Evolutionary conservation across 2,329 filamentous ascomycete genomes (phyloP).

Genomic region (Lasiodiplodia sp.): DNA sequence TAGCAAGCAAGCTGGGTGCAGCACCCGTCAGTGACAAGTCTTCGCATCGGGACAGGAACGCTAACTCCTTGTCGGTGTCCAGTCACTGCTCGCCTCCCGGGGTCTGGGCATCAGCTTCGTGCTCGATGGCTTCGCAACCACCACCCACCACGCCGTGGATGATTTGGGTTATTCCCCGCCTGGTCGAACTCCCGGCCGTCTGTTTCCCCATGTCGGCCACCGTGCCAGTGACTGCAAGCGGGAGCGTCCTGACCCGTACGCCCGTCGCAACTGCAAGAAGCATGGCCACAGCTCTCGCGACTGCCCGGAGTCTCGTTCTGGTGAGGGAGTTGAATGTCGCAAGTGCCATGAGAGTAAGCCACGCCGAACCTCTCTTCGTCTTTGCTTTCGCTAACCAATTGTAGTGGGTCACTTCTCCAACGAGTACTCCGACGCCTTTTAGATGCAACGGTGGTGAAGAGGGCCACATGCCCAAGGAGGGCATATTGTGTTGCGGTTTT

Average conservation of each 20-base stretch:
- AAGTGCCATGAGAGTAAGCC: slow-evolving; percentile 67
- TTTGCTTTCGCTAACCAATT: slow-evolving; percentile 4
- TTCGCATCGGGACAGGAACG: too few relatives aligned
- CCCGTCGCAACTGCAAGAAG: slow-evolving; percentile 43
- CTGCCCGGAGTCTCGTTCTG: slow-evolving; percentile 53
- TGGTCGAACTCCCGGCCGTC: too few relatives aligned
- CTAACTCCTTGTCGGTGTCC: too few relatives aligned
- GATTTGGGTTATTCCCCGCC: too few relatives aligned
- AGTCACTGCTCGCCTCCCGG: too few relatives aligned
- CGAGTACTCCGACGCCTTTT: slow-evolving; percentile 40
- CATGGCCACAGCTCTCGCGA: slow-evolving; percentile 47
- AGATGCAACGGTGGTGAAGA: slow-evolving; percentile 44
- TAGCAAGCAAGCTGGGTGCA: too few relatives aligned
- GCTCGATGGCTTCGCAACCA: too few relatives aligned
- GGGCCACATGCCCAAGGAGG: slow-evolving; percentile 47
- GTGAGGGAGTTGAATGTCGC: slow-evolving; percentile 68
- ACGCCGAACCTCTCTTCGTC: background rate
- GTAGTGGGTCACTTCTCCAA: slow-evolving; percentile 45
- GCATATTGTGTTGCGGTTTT: too few relatives aligned
- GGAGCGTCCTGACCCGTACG: slow-evolving; percentile 64
- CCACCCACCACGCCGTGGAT: too few relatives aligned
- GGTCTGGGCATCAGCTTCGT: too few relatives aligned
- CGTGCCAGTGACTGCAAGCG: slow-evolving; percentile 70
- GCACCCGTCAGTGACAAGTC: too few relatives aligned
- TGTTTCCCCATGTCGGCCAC: slow-evolving; percentile 60